Percentiles rank a stretch among this genome's conserved stretches.
Conservation (phyloP, 2,329 filamentous ascomycete genomes). For the Helotiales sp. region DNA sequence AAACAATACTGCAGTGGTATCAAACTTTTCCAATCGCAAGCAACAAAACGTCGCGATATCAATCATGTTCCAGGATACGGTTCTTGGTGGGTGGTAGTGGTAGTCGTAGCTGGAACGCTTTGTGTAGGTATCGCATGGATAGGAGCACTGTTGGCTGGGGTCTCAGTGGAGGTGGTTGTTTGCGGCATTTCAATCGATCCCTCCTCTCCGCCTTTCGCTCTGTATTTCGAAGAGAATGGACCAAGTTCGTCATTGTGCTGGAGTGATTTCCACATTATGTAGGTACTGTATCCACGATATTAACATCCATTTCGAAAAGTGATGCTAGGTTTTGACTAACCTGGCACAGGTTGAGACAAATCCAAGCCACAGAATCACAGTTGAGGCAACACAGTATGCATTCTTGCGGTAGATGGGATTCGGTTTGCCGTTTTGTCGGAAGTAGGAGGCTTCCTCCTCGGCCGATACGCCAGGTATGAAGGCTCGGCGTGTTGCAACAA, state of each 20-base stretch:
- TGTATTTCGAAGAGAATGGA: conserved; percentile 26
- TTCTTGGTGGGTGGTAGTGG: background rate
- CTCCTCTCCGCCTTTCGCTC: conserved; percentile 21
- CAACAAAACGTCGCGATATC: background rate
- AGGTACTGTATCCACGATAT: conserved; percentile 27
- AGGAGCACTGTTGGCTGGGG: background rate
- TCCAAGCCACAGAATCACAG: conserved; percentile 54
- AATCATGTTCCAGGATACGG: background rate
- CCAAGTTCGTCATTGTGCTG: conserved; percentile 36
- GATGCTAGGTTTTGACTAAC: conserved; percentile 30
- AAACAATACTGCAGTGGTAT: background rate
- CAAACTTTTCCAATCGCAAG: background rate
- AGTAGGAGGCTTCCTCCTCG: conserved; percentile 32
- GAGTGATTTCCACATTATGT: conserved; percentile 38
- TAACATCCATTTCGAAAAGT: background rate
- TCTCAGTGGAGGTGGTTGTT: background rate
- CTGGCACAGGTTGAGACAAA: conserved; percentile 48
- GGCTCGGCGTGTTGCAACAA: conserved; percentile 47
- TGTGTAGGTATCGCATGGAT: background rate
- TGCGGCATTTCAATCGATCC: conserved; percentile 16
- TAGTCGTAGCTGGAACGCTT: background rate
- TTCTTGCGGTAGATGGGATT: conserved; percentile 48
- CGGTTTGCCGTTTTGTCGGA: conserved; percentile 37
- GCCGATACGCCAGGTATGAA: conserved; percentile 42
- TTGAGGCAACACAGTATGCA: conserved; percentile 48